Evolutionary conservation across 192 early-diverging fungal species (phyloP).

Genomic region (Anaeromyces robustus): DNA sequence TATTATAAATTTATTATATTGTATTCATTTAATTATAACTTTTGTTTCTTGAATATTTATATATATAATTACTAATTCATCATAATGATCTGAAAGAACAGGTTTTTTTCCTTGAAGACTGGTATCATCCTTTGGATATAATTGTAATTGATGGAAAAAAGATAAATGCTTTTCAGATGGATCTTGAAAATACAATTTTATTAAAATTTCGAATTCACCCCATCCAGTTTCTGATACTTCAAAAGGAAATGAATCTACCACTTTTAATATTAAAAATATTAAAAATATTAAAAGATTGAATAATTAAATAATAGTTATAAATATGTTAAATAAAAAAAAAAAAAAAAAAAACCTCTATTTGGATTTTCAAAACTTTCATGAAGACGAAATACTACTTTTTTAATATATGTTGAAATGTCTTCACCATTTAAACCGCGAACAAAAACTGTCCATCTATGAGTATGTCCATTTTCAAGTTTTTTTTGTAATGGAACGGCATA

Average conservation of each 20-base stretch:
- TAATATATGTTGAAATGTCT: slow-evolving; percentile 70
- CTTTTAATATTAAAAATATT: background rate
- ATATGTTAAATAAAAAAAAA: background rate
- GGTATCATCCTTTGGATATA: slow-evolving; percentile 72
- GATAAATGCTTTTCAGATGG: slow-evolving; percentile 61
- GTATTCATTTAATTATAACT: no score
- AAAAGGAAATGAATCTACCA: slow-evolving; percentile 34
- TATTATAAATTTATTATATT: no score
- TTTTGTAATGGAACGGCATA: background rate
- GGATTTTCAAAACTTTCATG: slow-evolving; percentile 84
- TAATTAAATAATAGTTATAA: background rate
- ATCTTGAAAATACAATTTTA: slow-evolving; percentile 75
- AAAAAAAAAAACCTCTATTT: slow-evolving; percentile 27
- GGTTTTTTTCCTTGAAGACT: slow-evolving; percentile 40
- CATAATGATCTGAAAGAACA: slow-evolving; percentile 59
- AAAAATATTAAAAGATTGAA: background rate
- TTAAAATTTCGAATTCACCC: slow-evolving; percentile 97
- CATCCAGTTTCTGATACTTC: slow-evolving; percentile 93
- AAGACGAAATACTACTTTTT: slow-evolving; percentile 83
- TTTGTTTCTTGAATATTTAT: background rate
- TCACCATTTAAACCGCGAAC: slow-evolving; percentile 71
- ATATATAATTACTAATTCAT: slow-evolving; percentile 59
- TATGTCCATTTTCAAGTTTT: slow-evolving; percentile 60
- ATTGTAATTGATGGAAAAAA: slow-evolving; percentile 76
- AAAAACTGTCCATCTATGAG: slow-evolving; percentile 90